Percentiles rank a stretch among this genome's conserved stretches.
phyloP scores from a whole-genome alignment of 2,329 filamentous ascomycete genomes.

The Leptodontidium sp. region DNA sequence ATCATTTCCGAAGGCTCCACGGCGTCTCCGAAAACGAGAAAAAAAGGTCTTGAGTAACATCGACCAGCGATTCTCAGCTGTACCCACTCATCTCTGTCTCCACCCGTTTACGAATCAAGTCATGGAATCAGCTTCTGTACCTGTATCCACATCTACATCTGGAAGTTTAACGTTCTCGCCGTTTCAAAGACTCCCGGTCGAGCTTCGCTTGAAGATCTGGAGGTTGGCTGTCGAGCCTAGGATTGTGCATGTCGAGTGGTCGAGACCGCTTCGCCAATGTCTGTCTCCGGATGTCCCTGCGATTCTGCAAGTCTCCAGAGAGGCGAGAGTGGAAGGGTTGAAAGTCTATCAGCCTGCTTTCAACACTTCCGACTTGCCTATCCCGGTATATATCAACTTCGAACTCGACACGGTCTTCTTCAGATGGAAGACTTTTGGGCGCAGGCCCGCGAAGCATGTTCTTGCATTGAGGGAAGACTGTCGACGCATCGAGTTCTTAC shows the following conservation, averaged over 20 bases:
- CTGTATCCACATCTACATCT: not conserved
- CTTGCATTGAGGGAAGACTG: constrained; percentile 13
- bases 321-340: constrained; percentile 15
- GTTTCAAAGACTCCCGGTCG: constrained; percentile 16
- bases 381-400: constrained; percentile 22
- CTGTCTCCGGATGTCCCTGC: constrained; percentile 2
- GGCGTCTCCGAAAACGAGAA: constrained; percentile 1
- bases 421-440: constrained; percentile 23
- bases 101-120: not conserved
- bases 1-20: constrained; percentile 3
- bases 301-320: constrained; percentile 19
- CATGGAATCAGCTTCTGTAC: constrained; percentile 4
- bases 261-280: constrained; percentile 18
- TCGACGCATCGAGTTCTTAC: constrained; percentile 13
- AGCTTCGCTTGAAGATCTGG: constrained; percentile 26
- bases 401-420: constrained; percentile 24
- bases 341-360: constrained; percentile 20
- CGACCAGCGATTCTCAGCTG: not conserved
- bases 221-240: constrained; percentile 13
- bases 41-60: constrained; percentile 1
- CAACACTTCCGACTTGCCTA: constrained; percentile 6
- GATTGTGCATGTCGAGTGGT: constrained; percentile 23
- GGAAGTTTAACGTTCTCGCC: not conserved
- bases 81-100: not conserved
- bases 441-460: constrained; percentile 11